Conservation (phyloP, 2,329 filamentous ascomycete genomes). For the Alternaria panax region DNA sequence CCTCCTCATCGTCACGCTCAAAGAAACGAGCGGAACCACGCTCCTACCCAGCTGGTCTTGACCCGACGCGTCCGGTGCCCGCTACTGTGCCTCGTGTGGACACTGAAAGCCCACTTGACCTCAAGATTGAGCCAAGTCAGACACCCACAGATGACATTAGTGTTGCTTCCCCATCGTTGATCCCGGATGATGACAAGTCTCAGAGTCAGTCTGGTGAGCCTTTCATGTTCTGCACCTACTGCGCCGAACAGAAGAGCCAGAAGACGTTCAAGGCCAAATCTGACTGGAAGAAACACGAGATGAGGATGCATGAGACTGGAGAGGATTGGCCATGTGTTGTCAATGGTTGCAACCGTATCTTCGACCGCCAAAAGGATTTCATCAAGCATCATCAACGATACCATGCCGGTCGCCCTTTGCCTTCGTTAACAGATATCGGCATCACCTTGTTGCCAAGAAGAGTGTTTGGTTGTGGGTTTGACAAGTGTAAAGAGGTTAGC, state of each 20-base stretch:
- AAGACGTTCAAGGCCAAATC: conserved; percentile 51
- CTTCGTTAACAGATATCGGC: conserved; percentile 46
- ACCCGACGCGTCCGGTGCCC: conserved; percentile 44
- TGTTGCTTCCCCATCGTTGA: conserved; percentile 34
- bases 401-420: conserved; percentile 46
- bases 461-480: conserved; percentile 50
- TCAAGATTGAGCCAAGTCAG: conserved; percentile 37
- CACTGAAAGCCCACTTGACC: conserved; percentile 40
- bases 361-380: conserved; percentile 49
- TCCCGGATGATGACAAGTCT: conserved; percentile 31
- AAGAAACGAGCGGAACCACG: conserved; percentile 42
- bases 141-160: conserved; percentile 46
- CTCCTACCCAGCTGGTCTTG: conserved; percentile 45
- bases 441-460: conserved; percentile 43
- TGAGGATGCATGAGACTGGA: conserved; percentile 50
- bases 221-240: conserved; percentile 51
- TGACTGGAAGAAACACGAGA: conserved; percentile 52
- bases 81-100: conserved; percentile 43
- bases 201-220: conserved; percentile 40
- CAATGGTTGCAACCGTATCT: conserved; percentile 45
- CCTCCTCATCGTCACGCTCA: conserved; percentile 42
- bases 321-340: conserved; percentile 49
- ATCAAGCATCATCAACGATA: conserved; percentile 49
- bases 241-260: conserved; percentile 43
- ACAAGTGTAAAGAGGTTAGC: conserved; percentile 50